Conservation (phyloP, 2,329 filamentous ascomycete species). For the Aspergillus fructus region DNA sequence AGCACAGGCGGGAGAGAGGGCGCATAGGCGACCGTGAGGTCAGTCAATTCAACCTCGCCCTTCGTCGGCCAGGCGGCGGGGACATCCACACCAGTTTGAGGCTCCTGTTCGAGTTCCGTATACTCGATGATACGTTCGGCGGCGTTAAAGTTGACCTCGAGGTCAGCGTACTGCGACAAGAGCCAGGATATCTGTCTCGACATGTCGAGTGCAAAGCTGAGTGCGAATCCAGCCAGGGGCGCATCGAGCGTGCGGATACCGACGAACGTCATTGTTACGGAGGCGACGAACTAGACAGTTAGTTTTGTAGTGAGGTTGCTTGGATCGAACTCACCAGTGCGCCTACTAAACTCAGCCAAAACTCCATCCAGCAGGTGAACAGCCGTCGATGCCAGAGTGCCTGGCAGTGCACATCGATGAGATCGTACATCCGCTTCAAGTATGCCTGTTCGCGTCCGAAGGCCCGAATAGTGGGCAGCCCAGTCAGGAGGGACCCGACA, state of each 20-base stretch:
- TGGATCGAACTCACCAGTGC: slow-evolving; percentile 35
- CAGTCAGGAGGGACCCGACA: slow-evolving; percentile 70
- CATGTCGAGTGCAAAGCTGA: slow-evolving; percentile 72
- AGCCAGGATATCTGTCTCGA: slow-evolving; percentile 63
- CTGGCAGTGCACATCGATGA: slow-evolving; percentile 67
- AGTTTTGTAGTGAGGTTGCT: neutral
- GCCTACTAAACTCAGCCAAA: slow-evolving; percentile 69
- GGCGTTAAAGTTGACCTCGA: slow-evolving; percentile 57
- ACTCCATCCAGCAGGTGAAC: slow-evolving; percentile 75
- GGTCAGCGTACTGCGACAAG: slow-evolving; percentile 61
- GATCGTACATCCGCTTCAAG: slow-evolving; percentile 66
- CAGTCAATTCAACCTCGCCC: slow-evolving; percentile 69
- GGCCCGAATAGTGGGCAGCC: slow-evolving; percentile 72
- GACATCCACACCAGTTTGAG: slow-evolving; percentile 23
- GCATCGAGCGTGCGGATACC: slow-evolving; percentile 62
- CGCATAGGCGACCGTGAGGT: slow-evolving; percentile 72
- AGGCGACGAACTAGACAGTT: slow-evolving; percentile 60
- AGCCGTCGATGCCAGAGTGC: slow-evolving; percentile 68
- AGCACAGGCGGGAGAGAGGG: slow-evolving; percentile 58
- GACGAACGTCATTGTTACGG: slow-evolving; percentile 66
- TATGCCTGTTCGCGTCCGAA: slow-evolving; percentile 70
- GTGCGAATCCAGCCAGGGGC: slow-evolving; percentile 70
- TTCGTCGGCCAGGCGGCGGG: slow-evolving; percentile 43
- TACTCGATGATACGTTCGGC: slow-evolving; percentile 54
- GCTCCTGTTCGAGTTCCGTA: slow-evolving; percentile 28